These are phyloP conservation scores for Fusarium protoensiforme DNA, from an alignment of 2,329 filamentous ascomycete species.

Conservation along the genomic window DNA sequence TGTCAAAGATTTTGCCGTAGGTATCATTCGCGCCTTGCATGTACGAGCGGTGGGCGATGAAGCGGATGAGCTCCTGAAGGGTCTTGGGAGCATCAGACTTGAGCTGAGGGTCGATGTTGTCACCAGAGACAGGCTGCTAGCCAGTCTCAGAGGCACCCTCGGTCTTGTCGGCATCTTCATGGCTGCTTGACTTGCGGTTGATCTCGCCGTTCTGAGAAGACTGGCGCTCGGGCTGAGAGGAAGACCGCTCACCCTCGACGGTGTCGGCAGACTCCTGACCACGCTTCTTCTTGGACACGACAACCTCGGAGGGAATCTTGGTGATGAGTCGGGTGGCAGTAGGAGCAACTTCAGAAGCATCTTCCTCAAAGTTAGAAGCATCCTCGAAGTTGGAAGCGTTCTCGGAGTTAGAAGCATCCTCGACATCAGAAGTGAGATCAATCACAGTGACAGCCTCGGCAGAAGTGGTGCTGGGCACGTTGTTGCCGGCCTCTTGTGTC, in stretches of 20 bases:
- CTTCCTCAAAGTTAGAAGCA: not conserved
- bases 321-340: not conserved
- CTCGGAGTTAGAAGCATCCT: not conserved
- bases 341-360: not conserved
- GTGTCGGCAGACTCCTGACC: not conserved
- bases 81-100: not conserved
- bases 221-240: not conserved
- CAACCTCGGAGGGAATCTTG: not conserved
- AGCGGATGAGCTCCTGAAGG: not conserved
- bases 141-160: too few species aligned
- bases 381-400: not conserved
- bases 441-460: too few species aligned
- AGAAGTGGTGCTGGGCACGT: too few species aligned
- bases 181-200: not conserved
- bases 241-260: not conserved
- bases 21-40: not conserved
- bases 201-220: not conserved
- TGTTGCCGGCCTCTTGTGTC: too few species aligned
- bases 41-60: not conserved
- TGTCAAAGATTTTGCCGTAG: not conserved
- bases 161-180: too few species aligned
- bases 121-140: not conserved
- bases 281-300: conserved; percentile 14
- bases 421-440: not conserved
- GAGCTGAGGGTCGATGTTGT: not conserved